Conservation (phyloP, 805 yeast species). For the Limtongia smithiae region DNA sequence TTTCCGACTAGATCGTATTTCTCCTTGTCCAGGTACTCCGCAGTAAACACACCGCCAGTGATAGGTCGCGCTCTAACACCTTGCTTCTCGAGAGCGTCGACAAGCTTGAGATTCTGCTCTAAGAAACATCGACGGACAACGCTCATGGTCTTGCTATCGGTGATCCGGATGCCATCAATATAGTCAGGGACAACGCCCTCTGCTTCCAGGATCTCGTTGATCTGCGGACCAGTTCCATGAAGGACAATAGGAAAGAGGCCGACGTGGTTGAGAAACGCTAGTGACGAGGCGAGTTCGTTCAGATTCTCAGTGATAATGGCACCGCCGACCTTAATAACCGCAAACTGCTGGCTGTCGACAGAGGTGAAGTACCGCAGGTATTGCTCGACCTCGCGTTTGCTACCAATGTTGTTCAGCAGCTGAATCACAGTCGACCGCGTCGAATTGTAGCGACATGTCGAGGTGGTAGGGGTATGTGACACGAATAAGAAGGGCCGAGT, state of each 20-base stretch:
- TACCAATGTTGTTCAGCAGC: slow-evolving; percentile 89
- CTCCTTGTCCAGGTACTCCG: slow-evolving; percentile 83
- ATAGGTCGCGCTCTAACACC: slow-evolving; percentile 99
- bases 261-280: slow-evolving; percentile 94
- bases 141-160: slow-evolving; percentile 90
- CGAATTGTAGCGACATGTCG: slow-evolving; percentile 28
- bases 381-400: slow-evolving; percentile 97
- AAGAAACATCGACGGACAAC: slow-evolving; percentile 93
- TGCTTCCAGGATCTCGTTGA: slow-evolving; percentile 85
- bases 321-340: slow-evolving; percentile 98
- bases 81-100: slow-evolving; percentile 90
- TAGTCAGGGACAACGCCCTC: slow-evolving; percentile 96
- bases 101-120: slow-evolving; percentile 91
- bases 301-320: slow-evolving; percentile 95
- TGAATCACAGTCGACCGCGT: slow-evolving; percentile 96
- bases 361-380: slow-evolving; percentile 94
- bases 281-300: slow-evolving; percentile 88
- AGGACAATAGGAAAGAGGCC: slow-evolving; percentile 95
- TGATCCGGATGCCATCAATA: slow-evolving; percentile 93
- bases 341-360: slow-evolving; percentile 89
- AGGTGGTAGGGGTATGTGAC: too few relatives aligned
- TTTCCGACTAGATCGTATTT: slow-evolving; percentile 92
- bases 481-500: too few relatives aligned
- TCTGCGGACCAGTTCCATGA: slow-evolving; percentile 99
- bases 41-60: slow-evolving; percentile 94